These are phyloP conservation scores for Leccinum subgranulosum DNA, from an alignment of 768 basidiomycete genomes.

Conservation along the genomic window DNA sequence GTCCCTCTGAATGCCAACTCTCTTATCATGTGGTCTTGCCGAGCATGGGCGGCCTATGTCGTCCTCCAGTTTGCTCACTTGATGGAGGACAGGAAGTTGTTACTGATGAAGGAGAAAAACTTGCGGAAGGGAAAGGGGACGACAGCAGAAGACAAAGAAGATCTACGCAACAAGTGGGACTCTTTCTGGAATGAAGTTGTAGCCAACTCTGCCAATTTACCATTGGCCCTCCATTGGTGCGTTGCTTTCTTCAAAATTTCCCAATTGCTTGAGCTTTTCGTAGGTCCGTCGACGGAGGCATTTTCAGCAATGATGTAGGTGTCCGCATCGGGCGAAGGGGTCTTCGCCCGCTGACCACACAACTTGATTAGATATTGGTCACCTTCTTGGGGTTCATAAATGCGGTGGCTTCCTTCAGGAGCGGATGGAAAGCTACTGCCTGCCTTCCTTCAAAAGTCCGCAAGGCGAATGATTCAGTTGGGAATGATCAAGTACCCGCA, in stretches of 20 bases:
- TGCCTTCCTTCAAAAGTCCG: slow-evolving; percentile 8
- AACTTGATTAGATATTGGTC: slow-evolving; percentile 35
- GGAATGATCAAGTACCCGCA: not conserved
- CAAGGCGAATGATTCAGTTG: not conserved
- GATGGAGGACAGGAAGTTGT: slow-evolving; percentile 59
- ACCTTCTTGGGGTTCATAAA: slow-evolving; percentile 44
- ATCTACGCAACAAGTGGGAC: slow-evolving; percentile 58
- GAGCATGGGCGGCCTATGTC: slow-evolving; percentile 81
- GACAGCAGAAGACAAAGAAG: slow-evolving; percentile 50
- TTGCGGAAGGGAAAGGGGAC: slow-evolving; percentile 58
- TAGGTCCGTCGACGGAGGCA: slow-evolving; percentile 68
- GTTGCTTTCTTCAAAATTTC: slow-evolving; percentile 12
- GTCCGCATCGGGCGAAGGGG: not conserved
- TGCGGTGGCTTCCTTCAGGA: slow-evolving; percentile 59
- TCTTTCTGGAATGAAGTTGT: slow-evolving; percentile 70
- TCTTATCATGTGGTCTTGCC: slow-evolving; percentile 68
- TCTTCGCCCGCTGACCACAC: slow-evolving; percentile 3
- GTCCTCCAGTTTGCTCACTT: slow-evolving; percentile 74
- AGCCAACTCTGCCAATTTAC: slow-evolving; percentile 74
- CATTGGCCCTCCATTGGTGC: slow-evolving; percentile 82
- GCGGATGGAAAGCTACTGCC: slow-evolving; percentile 71
- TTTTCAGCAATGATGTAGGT: slow-evolving; percentile 63
- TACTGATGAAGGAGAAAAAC: slow-evolving; percentile 51
- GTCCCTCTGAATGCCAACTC: slow-evolving; percentile 44
- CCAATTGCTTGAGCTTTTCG: slow-evolving; percentile 1